Evolutionary conservation across 1,284 basidiomycete species (phyloP), one percentile per base, ranked within the genome.

Genomic region (Lentinus polychrous): DNA sequence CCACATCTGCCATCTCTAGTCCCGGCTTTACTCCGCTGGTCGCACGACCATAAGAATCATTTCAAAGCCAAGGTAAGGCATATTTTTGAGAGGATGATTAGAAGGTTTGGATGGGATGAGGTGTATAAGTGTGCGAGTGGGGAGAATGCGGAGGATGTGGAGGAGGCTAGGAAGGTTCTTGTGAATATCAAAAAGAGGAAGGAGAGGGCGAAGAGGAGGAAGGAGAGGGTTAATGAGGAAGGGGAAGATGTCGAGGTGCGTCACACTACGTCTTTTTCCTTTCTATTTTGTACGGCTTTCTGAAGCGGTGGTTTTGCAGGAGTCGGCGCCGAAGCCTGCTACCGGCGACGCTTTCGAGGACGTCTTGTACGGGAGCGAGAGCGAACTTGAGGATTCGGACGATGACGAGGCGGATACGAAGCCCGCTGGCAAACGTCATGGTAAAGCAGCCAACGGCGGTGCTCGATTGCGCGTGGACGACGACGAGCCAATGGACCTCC

Each of bases 31-130:
- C 74, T 99, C 20, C 76, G 76, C 48, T 96, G 95, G 93, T 91
- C 91, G 5, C 91, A 95, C 61, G 94, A 97, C 64, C 94, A 99
- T 72, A 95, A 95, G 66, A 97, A 99, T 63, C 95, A 98, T 66
- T 99, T 99, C 81, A 99, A 99, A 67, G 76, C 80, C 48, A 98
- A 97, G 71, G 91, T 97, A 11, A 81, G 93, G 40, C 94, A 98
- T 67, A 94, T 99, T 51, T 93, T 99, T 58, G 96, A 99, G 73
- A 82, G 96, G 41, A 84, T 99, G 78, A 78, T 99, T 54, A 76
- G 95, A 52, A 80, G 94, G 53, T 96, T 97, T 61, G 88, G 86
- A 0, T 96, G 83, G 74, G 84, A 94, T 44, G 84, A 85, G 17
- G 82, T 99, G 5, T 87, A 87, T 60, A 67, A 73, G 14, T 79